These are phyloP conservation scores for Pezicula radicicola DNA, from an alignment of 2,329 filamentous ascomycete species.

Conservation along the genomic window DNA sequence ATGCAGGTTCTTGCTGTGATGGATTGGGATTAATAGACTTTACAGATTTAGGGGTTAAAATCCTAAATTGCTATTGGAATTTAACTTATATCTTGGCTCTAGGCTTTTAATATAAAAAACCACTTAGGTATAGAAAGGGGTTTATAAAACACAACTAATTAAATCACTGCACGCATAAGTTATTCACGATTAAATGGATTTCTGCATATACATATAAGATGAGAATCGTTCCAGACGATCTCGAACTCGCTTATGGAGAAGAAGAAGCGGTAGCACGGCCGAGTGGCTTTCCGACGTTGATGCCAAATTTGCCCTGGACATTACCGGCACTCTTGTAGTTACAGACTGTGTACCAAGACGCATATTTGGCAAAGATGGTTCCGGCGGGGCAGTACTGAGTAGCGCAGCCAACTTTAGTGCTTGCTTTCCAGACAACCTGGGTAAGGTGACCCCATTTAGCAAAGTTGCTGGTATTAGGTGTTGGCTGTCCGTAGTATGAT, in stretches of 20 bases:
- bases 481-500: slow-evolving; percentile 36
- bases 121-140: no score
- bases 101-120: no score
- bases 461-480: slow-evolving; percentile 42
- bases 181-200: no score
- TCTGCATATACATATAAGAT: no score
- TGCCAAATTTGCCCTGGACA: slow-evolving; percentile 22
- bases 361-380: slow-evolving; percentile 41
- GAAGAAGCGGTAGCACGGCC: background rate
- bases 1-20: no score
- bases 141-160: no score
- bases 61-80: no score
- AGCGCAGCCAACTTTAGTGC: slow-evolving; percentile 59
- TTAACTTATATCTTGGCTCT: no score
- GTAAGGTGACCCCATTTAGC: slow-evolving; percentile 66
- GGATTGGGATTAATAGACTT: no score
- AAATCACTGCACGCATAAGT: no score
- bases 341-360: slow-evolving; percentile 75
- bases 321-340: slow-evolving; percentile 75
- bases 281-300: no score
- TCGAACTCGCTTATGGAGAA: background rate
- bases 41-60: no score
- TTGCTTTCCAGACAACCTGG: slow-evolving; percentile 66
- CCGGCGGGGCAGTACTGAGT: slow-evolving; percentile 46
- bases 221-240: background rate